Percentiles rank a stretch among this genome's conserved stretches.
Conservation (phyloP, 2,329 filamentous ascomycete species). For the Calycina marina region DNA sequence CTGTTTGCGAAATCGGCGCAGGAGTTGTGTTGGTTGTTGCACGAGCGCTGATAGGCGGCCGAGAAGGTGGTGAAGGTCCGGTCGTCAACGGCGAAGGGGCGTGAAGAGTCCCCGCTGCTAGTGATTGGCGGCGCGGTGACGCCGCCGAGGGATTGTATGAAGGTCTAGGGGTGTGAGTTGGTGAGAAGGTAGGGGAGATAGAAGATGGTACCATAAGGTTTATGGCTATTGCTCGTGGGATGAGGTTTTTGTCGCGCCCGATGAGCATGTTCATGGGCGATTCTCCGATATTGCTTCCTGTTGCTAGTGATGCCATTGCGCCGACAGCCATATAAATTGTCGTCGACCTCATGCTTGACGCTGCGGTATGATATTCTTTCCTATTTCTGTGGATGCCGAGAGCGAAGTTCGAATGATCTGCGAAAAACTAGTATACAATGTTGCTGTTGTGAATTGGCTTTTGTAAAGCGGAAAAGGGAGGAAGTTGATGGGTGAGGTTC, state of each 20-base stretch:
- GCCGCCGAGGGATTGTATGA: slow-evolving; percentile 10
- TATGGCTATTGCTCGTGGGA: neutral
- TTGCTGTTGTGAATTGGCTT: too few relatives aligned
- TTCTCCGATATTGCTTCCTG: neutral
- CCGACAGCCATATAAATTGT: neutral
- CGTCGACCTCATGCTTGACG: neutral
- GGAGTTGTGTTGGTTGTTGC: slow-evolving; percentile 11
- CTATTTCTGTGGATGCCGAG: too few relatives aligned
- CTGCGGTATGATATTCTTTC: too few relatives aligned
- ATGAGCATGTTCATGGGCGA: neutral
- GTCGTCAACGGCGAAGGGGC: slow-evolving; percentile 8
- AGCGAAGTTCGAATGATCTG: too few relatives aligned
- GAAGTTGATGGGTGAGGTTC: too few relatives aligned
- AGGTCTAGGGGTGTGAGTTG: slow-evolving; percentile 5
- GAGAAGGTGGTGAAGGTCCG: slow-evolving; percentile 9
- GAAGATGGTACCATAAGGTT: neutral
- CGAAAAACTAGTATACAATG: too few relatives aligned
- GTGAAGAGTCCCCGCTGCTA: slow-evolving; percentile 2
- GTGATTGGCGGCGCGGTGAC: slow-evolving; percentile 7
- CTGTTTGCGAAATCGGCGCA: slow-evolving; percentile 10
- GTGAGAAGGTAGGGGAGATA: neutral
- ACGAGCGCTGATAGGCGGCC: slow-evolving; percentile 7
- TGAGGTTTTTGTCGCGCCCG: neutral
- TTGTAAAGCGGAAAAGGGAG: too few relatives aligned
- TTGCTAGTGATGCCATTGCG: neutral